These are phyloP conservation scores for Taphrina populina DNA, from an alignment of 1,139 yeast species.

Conservation along the genomic window DNA sequence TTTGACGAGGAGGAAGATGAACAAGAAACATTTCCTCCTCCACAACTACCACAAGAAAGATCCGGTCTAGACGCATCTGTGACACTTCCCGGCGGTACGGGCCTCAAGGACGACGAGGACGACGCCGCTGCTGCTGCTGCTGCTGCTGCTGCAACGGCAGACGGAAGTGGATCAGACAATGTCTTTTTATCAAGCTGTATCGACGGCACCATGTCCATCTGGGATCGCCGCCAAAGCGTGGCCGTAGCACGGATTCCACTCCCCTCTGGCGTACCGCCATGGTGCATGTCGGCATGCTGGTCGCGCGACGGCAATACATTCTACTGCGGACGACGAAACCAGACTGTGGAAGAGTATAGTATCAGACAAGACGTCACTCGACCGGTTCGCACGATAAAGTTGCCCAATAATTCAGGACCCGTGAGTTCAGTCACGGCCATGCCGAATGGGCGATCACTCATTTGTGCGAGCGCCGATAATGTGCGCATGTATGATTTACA, in stretches of 20 bases:
- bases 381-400: constrained; percentile 61
- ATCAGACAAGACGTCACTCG: constrained; percentile 57
- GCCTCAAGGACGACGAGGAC: neutral
- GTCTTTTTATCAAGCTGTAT: constrained; percentile 77
- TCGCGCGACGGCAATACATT: constrained; percentile 75
- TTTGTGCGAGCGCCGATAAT: constrained; percentile 90
- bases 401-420: constrained; percentile 89
- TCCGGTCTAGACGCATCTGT: neutral
- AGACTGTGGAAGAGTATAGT: constrained; percentile 74
- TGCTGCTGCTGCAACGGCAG: neutral
- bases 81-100: neutral
- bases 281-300: constrained; percentile 89
- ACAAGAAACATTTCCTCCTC: constrained; percentile 39
- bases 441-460: constrained; percentile 74
- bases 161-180: constrained; percentile 14
- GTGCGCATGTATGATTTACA: constrained; percentile 78
- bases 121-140: neutral
- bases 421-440: constrained; percentile 76
- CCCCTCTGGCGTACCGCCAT: constrained; percentile 76
- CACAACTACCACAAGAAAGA: constrained; percentile 7
- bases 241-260: constrained; percentile 59
- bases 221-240: constrained; percentile 68
- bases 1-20: constrained; percentile 78
- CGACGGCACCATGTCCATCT: constrained; percentile 76
- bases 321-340: constrained; percentile 85